Evolutionary conservation across 164 flowering plant species (phyloP).

Genomic region (Annona squamosa): DNA sequence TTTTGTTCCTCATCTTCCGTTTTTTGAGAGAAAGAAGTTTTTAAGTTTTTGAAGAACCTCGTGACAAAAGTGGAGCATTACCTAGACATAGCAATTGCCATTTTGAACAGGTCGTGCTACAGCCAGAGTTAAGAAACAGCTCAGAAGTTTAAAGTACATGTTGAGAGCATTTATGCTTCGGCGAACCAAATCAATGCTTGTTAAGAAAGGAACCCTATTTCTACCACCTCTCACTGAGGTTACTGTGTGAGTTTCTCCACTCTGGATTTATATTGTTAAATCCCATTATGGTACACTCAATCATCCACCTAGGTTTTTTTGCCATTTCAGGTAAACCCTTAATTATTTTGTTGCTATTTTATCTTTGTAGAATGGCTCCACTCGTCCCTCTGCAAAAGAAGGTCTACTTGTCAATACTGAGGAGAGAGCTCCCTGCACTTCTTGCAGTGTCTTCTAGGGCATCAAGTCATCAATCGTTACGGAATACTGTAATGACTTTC

Average conservation of each 20-base stretch:
- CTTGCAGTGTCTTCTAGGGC: slow-evolving; percentile 66
- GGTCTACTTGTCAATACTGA: slow-evolving; percentile 75
- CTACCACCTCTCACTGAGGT: slow-evolving; percentile 88
- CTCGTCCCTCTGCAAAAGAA: slow-evolving; percentile 70
- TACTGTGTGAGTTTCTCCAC: slow-evolving; percentile 55
- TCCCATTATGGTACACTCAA: not conserved
- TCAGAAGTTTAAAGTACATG: slow-evolving; percentile 49
- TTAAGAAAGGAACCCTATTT: slow-evolving; percentile 57
- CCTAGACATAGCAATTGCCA: slow-evolving; percentile 13
- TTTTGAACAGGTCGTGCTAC: slow-evolving; percentile 37
- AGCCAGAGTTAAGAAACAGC: slow-evolving; percentile 31
- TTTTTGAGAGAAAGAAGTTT: not conserved
- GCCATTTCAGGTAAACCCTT: not conserved
- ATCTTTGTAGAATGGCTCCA: slow-evolving; percentile 64
- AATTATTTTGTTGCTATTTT: not conserved
- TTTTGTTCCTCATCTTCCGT: not conserved
- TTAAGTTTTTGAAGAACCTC: not conserved
- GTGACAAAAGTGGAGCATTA: slow-evolving; percentile 8
- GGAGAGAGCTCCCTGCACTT: slow-evolving; percentile 79
- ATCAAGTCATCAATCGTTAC: slow-evolving; percentile 64
- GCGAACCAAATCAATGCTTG: slow-evolving; percentile 74
- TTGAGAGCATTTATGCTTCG: slow-evolving; percentile 83
- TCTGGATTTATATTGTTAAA: slow-evolving; percentile 6
- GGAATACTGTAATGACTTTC: slow-evolving; percentile 55
- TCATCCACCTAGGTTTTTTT: slow-evolving; percentile 3